Base-by-base conservation (phyloP, 805 yeast genomes). In the Saccharomycopsis synnaedendra region DNA sequence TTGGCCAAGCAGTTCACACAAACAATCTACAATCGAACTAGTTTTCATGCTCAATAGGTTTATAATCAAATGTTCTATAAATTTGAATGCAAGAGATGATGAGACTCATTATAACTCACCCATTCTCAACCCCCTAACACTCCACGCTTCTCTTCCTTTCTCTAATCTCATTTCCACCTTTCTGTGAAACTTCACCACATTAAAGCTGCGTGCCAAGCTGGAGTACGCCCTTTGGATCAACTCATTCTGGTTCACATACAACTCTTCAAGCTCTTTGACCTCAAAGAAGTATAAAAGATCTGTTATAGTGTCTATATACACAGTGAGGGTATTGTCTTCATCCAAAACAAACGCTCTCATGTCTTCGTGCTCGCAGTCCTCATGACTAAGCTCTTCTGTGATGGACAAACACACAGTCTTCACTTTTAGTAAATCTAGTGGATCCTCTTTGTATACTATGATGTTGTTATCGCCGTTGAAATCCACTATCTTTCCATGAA, bases 211-310 rank as follows among this genome's bases (percentile, higher is more conserved):
- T 6, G 8, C 29, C 7, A 43, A 28, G 10, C 27, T 32, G 5
- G 7, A 7, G 8, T n/a, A 8, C 11, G 27, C 11, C 19, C 19
- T 19, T 19, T 19, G 19, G 2, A 19, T 19, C 6, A 47, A n/a
- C 31, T 43, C 36, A 5, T 42, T 27, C 32, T 49, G 52, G n/a
- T 42, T 32, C n/a, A 49, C 42, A 32, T 49, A 49, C 8, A 49
- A 32, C 19, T 35, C 39, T 40, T 49, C 52, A 4, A 44, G 34
- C 30, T 49, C 52, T 4, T 32, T 39, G 29, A 39, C 34, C 5
- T 31, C 42, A 11, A 45, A 46, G 36, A 49, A 49, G 5, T 27
- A n/a, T 5, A 49, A 19, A 4, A 49, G 32, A 4, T 49, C 48
- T 28, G 31, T 35, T n/a, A 32, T 32, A 6, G 32, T 11, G 33